Evolutionary conservation across 2,329 filamentous ascomycete genomes (phyloP).

Genomic region (Pezicula carpinea): DNA sequence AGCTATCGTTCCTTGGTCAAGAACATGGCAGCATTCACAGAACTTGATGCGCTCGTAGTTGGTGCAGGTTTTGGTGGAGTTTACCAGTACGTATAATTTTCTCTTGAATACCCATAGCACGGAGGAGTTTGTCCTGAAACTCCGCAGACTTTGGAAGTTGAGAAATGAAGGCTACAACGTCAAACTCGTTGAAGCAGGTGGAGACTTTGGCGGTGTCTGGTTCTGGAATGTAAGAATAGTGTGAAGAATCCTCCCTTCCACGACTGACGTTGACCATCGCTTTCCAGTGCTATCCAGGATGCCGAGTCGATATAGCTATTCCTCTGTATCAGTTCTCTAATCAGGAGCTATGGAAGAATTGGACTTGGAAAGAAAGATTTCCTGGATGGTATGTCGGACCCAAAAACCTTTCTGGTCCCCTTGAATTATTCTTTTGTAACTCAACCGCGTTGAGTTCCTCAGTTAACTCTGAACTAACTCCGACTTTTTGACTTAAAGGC

Average conservation of each 20-base stretch:
- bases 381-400: conserved; percentile 36
- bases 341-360: background rate
- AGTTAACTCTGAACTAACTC: no score
- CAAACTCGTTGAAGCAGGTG: background rate
- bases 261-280: no score
- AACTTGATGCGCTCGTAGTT: background rate
- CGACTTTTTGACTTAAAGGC: conserved; percentile 14
- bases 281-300: conserved; percentile 43
- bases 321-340: conserved; percentile 11
- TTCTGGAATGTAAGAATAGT: conserved; percentile 36
- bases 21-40: background rate
- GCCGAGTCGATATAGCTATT: conserved; percentile 15
- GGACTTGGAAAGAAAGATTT: conserved; percentile 33
- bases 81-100: background rate
- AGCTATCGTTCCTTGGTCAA: no score
- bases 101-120: no score
- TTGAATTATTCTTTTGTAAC: no score
- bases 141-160: background rate
- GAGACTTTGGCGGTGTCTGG: conserved; percentile 39
- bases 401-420: no score
- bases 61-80: background rate
- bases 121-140: no score
- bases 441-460: no score
- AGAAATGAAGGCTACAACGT: conserved; percentile 1
- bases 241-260: no score